Evolutionary conservation across 1,284 basidiomycete species (phyloP).

Genomic region (Flammula alnicola): DNA sequence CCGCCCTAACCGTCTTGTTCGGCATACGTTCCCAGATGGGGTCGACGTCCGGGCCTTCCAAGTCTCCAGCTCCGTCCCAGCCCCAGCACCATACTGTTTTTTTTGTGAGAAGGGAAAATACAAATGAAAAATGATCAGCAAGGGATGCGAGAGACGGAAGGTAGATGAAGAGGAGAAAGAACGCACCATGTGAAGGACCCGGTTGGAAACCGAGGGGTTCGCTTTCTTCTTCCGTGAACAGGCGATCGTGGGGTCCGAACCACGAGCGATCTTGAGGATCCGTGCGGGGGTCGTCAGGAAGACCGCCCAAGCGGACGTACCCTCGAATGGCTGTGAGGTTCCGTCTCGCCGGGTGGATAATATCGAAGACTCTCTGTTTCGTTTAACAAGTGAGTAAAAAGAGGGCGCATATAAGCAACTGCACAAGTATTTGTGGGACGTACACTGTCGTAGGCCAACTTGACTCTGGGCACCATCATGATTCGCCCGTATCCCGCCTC

Average conservation of each 20-base stretch:
- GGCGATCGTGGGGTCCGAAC: slow-evolving; percentile 93
- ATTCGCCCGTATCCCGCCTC: slow-evolving; percentile 91
- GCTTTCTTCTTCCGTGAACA: slow-evolving; percentile 88
- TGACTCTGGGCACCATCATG: slow-evolving; percentile 95
- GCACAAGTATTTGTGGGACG: too few species aligned
- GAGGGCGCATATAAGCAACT: too few species aligned
- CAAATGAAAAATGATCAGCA: background rate
- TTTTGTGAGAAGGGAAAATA: too few species aligned
- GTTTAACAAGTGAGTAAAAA: too few species aligned
- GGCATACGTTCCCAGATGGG: slow-evolving; percentile 93
- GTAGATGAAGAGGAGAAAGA: slow-evolving; percentile 3
- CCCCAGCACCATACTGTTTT: slow-evolving; percentile 99
- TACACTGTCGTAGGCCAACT: slow-evolving; percentile 91
- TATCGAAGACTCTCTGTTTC: slow-evolving; percentile 89
- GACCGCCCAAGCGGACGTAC: slow-evolving; percentile 86
- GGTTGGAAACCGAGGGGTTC: slow-evolving; percentile 75
- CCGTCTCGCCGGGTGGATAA: slow-evolving; percentile 86
- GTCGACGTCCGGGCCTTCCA: slow-evolving; percentile 93
- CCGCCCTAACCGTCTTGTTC: slow-evolving; percentile 61
- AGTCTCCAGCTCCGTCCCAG: slow-evolving; percentile 96
- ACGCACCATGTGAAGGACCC: slow-evolving; percentile 87
- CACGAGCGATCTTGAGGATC: slow-evolving; percentile 94
- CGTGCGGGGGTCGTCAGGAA: slow-evolving; percentile 91
- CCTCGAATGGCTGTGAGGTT: slow-evolving; percentile 94
- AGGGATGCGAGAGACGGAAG: slow-evolving; percentile 9